Evolutionary conservation across 768 basidiomycete species (phyloP).

Genomic region (Fomitopsis pulvina): DNA sequence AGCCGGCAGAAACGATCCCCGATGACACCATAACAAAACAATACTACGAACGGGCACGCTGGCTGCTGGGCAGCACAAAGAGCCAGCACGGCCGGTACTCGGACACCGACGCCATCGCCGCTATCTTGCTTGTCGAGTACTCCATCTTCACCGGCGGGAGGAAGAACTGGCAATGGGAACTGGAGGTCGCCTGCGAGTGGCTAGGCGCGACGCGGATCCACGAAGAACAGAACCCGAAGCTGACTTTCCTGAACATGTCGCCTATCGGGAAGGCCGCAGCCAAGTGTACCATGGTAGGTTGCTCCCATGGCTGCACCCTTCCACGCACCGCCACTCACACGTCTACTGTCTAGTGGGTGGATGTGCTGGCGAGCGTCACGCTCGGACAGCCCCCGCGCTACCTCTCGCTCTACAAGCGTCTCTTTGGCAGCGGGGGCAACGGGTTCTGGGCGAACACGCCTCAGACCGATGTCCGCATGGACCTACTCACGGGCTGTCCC

Average conservation of each 20-base stretch:
- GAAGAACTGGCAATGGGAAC: conserved; percentile 63
- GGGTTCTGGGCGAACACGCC: conserved; percentile 38
- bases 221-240: conserved; percentile 56
- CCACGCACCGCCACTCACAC: conserved; percentile 5
- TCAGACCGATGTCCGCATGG: conserved; percentile 52
- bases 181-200: conserved; percentile 74
- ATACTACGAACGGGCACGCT: conserved; percentile 63
- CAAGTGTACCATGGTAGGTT: conserved; percentile 60
- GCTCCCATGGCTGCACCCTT: neutral
- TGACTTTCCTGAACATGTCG: conserved; percentile 50
- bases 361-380: conserved; percentile 66
- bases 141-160: conserved; percentile 64
- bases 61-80: conserved; percentile 51
- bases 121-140: conserved; percentile 70
- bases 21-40: conserved; percentile 55
- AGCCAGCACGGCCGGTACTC: conserved; percentile 46
- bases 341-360: conserved; percentile 66
- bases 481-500: conserved; percentile 67
- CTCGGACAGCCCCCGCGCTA: conserved; percentile 57
- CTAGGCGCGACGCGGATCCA: conserved; percentile 58
- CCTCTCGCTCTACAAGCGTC: conserved; percentile 55
- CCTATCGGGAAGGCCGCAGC: conserved; percentile 50
- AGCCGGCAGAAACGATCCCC: conserved; percentile 37
- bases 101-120: conserved; percentile 71
- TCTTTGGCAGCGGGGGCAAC: conserved; percentile 41